Percentiles rank a stretch among this genome's conserved stretches.
Evolutionary conservation across 1,284 basidiomycete species (phyloP).

Genomic region (Puccinia horiana): DNA sequence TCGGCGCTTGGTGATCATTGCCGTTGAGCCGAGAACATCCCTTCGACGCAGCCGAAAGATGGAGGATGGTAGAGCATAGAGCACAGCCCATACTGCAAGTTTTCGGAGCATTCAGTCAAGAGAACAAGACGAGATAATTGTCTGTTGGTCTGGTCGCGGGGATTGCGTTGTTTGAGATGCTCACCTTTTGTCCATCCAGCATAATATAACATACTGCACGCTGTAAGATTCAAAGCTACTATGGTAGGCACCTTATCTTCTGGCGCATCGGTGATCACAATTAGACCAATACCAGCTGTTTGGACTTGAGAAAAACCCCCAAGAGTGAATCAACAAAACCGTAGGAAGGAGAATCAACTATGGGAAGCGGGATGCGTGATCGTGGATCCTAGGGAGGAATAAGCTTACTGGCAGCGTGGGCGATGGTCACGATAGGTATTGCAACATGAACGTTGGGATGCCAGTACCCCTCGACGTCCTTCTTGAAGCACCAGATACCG

Average conservation of each 20-base stretch:
- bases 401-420: conserved; percentile 31
- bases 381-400: not conserved
- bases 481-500: conserved; percentile 45
- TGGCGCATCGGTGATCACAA: conserved; percentile 12
- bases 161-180: no score
- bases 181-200: conserved; percentile 47
- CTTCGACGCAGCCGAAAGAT: conserved; percentile 45
- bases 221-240: conserved; percentile 36
- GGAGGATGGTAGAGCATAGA: conserved; percentile 46
- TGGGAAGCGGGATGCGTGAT: not conserved
- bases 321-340: not conserved
- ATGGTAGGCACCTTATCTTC: conserved; percentile 2
- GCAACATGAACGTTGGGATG: conserved; percentile 48
- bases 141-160: no score
- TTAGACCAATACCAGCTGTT: conserved; percentile 38
- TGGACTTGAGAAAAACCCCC: conserved; percentile 15
- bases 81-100: conserved; percentile 41
- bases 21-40: conserved; percentile 43
- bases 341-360: not conserved
- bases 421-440: conserved; percentile 39
- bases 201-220: conserved; percentile 33
- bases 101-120: not conserved
- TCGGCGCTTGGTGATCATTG: conserved; percentile 37
- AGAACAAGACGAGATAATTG: not conserved
- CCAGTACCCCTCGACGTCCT: conserved; percentile 47